Base-by-base conservation (phyloP, 768 basidiomycete genomes). In the Boletus rubescentipes region DNA sequence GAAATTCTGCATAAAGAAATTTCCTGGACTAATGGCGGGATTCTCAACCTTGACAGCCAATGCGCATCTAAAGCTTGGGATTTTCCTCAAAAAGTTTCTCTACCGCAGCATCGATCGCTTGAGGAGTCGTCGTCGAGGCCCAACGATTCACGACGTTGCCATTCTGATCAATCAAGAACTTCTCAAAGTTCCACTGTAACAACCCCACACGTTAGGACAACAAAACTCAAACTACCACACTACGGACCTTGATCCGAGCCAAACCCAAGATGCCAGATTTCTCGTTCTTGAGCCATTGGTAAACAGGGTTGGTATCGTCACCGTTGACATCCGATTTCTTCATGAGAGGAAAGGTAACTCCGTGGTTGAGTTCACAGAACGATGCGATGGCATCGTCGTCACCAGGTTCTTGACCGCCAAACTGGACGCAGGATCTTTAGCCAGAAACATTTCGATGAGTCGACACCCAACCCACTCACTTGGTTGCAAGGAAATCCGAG, bases 291-390 rank as follows among this genome's bases (percentile, higher is more conserved):
- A 96, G 79, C 82, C 84, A 94, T 54, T 87, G 81, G 78, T 80
- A 95, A 0, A 93, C 87, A 60, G 89, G 81, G 72, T 93, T 93
- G 54, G 89, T 84, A 59, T 79, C 74, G 61, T 87, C 84, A 4
- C 94, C 94, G 68, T 97, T 98, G 37, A 97, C 95, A 47, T 97
- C 91, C 18, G 88, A 88, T 74, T 96, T 98, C 75, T 85, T 88
- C 86, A 91, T 90, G 46, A 98, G 73, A 11, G 91, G 91, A 78
- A 96, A 96, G 8, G 82, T 83, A 26, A 98, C 93, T 16, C 91
- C 91, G 67, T 94, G 86, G 76, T 94, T 96, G 57, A 83, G 64
- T 46, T 81, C 74, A 74, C 91, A 93, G 71, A 89, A 90, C 64
- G 83, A 75, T 18, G 76, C 78, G 61, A 95, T 88, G 39, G 80